These are phyloP conservation scores for Fusarium proliferatum DNA, from an alignment of 2,329 filamentous ascomycete genomes.

Conservation along the genomic window DNA sequence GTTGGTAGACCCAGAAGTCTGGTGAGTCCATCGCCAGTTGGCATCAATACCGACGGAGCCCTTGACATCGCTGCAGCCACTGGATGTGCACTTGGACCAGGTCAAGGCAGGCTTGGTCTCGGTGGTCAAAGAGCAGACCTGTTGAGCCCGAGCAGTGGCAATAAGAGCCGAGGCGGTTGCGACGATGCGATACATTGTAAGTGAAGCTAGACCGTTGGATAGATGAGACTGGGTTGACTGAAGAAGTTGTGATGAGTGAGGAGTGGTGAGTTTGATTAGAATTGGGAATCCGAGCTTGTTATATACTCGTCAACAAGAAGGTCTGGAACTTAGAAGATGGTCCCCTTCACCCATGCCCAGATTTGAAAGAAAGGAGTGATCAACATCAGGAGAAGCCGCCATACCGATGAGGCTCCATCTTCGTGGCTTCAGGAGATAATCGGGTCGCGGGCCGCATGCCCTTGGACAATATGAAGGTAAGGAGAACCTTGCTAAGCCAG, in stretches of 20 bases:
- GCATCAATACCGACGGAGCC: constrained; percentile 67
- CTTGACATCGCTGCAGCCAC: constrained; percentile 61
- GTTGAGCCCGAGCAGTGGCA: constrained; percentile 55
- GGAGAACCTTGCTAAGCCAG: neutral
- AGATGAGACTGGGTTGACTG: constrained; percentile 19
- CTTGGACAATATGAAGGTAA: constrained; percentile 4
- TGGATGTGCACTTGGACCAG: constrained; percentile 64
- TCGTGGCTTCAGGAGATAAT: constrained; percentile 3
- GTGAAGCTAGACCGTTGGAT: constrained; percentile 18
- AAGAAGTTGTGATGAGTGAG: constrained; percentile 21
- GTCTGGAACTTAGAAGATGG: neutral
- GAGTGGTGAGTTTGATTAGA: constrained; percentile 19
- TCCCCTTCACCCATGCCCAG: neutral
- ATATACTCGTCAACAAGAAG: constrained; percentile 22
- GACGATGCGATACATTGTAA: constrained; percentile 47
- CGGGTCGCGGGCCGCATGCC: constrained; percentile 33
- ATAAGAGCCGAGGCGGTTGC: constrained; percentile 45
- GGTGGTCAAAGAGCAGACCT: constrained; percentile 58
- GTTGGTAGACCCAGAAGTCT: constrained; percentile 59
- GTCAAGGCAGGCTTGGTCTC: constrained; percentile 65
- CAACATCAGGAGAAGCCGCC: constrained; percentile 15
- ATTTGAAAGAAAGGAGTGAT: constrained; percentile 3
- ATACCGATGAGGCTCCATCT: constrained; percentile 14
- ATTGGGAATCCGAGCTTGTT: constrained; percentile 20
- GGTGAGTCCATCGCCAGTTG: constrained; percentile 72